A percentile compares a stretch with the other conserved stretches of the same genome.
phyloP scores from a whole-genome alignment of 2,329 filamentous ascomycete species.

The Cryphonectria naterciae region DNA sequence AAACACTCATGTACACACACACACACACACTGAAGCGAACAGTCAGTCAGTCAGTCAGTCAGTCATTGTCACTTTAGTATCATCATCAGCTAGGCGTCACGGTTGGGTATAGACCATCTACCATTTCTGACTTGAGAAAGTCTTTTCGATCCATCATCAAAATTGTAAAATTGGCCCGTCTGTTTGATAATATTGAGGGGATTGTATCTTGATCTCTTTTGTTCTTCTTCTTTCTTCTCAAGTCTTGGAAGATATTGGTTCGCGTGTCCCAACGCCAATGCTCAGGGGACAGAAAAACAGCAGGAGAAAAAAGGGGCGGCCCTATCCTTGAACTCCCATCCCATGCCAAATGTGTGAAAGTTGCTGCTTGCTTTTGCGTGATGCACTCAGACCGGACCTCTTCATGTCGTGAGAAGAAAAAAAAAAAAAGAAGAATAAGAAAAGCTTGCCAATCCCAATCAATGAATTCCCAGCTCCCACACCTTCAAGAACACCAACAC shows the following conservation, averaged over 20 bases:
- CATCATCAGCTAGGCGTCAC: conserved; percentile 29
- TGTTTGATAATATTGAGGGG: not conserved
- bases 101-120: conserved; percentile 19
- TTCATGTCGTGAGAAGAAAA: not conserved
- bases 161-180: not conserved
- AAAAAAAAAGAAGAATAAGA: no score
- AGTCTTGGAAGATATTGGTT: not conserved
- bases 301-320: not conserved
- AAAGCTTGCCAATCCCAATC: not conserved
- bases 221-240: no score
- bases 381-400: not conserved
- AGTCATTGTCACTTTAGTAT: not conserved
- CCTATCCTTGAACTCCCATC: conserved; percentile 12
- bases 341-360: conserved; percentile 9
- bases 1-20: not conserved
- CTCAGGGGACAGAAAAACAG: not conserved
- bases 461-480: no score
- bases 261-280: not conserved
- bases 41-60: not conserved
- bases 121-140: not conserved
- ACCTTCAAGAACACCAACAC: not conserved
- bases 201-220: not conserved
- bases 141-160: not conserved
- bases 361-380: conserved; percentile 3
- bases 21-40: not conserved